Conservation (phyloP, 2,329 filamentous ascomycete species). For the Leptographium galeiforme region DNA sequence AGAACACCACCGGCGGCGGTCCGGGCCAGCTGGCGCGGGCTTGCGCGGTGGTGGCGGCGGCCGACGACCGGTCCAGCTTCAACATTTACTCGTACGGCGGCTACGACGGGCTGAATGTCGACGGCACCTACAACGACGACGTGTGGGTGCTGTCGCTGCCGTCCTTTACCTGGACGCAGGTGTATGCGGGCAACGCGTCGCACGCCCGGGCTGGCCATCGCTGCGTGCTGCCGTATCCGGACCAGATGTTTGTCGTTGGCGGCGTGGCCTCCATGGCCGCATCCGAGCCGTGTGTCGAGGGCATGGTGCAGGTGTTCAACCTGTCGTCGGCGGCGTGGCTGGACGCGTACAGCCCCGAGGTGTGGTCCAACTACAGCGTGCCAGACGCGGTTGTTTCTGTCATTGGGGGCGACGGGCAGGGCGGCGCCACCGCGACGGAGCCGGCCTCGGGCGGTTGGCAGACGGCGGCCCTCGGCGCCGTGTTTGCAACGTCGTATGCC, state of each 20-base stretch:
- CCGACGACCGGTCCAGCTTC: constrained; percentile 58
- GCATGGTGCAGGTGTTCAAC: constrained; percentile 57
- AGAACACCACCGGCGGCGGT: constrained; percentile 51
- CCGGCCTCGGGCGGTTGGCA: constrained; percentile 45
- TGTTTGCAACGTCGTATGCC: constrained; percentile 45
- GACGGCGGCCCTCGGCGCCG: constrained; percentile 27
- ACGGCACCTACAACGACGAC: constrained; percentile 40
- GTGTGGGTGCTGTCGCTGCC: constrained; percentile 74
- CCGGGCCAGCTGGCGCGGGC: constrained; percentile 47
- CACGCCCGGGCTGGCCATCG: constrained; percentile 59
- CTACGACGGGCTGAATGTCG: constrained; percentile 39
- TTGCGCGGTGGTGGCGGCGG: constrained; percentile 62
- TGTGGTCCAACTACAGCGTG: constrained; percentile 53
- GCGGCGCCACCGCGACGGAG: constrained; percentile 55
- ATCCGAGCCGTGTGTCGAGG: constrained; percentile 30
- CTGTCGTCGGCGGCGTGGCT: constrained; percentile 57
- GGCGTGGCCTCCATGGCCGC: constrained; percentile 37
- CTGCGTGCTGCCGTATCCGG: constrained; percentile 62
- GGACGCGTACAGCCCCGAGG: constrained; percentile 52
- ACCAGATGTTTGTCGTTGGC: constrained; percentile 68
- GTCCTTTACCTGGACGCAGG: constrained; percentile 62
- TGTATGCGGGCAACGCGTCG: constrained; percentile 27
- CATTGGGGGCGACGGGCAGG: constrained; percentile 53
- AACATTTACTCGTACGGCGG: constrained; percentile 82
- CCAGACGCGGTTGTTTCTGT: constrained; percentile 47